phyloP scores from a whole-genome alignment of 2,329 filamentous ascomycete species.

The Colletotrichum sp. region DNA sequence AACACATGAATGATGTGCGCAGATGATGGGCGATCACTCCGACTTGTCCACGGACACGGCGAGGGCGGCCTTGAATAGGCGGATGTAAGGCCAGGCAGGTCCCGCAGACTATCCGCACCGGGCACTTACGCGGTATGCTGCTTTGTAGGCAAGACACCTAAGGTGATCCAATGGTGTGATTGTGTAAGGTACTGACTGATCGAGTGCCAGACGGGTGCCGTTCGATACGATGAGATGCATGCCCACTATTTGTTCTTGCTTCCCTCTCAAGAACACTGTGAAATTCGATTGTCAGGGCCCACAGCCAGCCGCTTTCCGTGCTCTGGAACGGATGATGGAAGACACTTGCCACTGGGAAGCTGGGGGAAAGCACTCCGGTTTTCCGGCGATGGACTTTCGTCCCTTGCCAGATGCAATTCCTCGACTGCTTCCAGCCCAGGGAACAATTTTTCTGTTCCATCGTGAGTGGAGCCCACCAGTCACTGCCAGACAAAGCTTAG shows the following conservation, averaged over 20 bases:
- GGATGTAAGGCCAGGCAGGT: neutral
- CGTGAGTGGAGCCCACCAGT: neutral
- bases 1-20: conserved; percentile 17
- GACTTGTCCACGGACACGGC: neutral
- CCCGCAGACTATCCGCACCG: neutral
- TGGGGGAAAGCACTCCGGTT: neutral
- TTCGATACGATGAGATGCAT: neutral
- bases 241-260: neutral
- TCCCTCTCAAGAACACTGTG: neutral
- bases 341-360: neutral
- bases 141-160: neutral
- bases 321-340: neutral
- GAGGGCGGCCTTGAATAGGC: neutral
- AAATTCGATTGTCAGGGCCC: neutral
- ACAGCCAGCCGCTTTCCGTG: neutral
- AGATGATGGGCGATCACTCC: conserved; percentile 14
- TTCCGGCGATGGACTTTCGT: neutral
- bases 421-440: neutral
- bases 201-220: neutral
- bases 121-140: neutral
- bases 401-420: neutral
- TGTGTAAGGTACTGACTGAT: neutral
- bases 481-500: conserved; percentile 14
- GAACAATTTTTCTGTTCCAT: neutral
- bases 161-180: neutral